Evolutionary conservation across 176 grass and related monocot genomes (phyloP), one percentile per base, ranked within the genome.

Genomic region (Hordeum vulgare): DNA sequence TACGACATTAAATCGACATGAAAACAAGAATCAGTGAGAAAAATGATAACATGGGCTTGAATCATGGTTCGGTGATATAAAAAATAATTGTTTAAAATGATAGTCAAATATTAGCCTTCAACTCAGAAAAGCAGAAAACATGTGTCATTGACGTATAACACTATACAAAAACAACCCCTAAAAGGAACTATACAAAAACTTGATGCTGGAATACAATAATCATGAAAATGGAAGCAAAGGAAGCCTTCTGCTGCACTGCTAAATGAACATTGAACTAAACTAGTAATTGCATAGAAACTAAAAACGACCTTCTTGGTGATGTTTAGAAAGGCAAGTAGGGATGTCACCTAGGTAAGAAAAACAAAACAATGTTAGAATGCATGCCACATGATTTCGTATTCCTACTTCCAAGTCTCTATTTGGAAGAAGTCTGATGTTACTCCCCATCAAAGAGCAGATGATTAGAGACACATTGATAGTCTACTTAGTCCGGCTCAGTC

Each of bases 401-500:
- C 80, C 24, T 42, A 60, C 1, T 71, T 60, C 23, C 10, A 60
- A 60, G n/a, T 70, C 61, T 23, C 33, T 71, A 67, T 21, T 71
- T 58, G 64, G 42, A 82, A 59, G 36, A 82, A 61, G 18, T 61
- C 25, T 62, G 23, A 26, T 28, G 8, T 36, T 74, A 44, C 9
- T 69, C 31, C 31, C 8, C 28, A 37, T 44, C 18, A 74, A 74
- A 47, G 18, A 74, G 20, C 27, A 61, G 24, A 18, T 28, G 27
- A 23, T 74, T 37, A 74, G 37, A 74, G 37, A 29, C 35, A 41
- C 68, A 5, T 61, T 27, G 54, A 45, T 74, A 42, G 26, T 31
- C 40, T 77, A 47, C 28, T 54, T 62, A 65, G 61, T 85, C 74
- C 66, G 10, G 12, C 67, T 80, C 24, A 85, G 25, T 68, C 64